A percentile compares a stretch with the other conserved stretches of the same genome.
These are phyloP conservation scores for Komagataella pseudopastoris DNA, from an alignment of 805 yeast genomes.

Conservation along the genomic window DNA sequence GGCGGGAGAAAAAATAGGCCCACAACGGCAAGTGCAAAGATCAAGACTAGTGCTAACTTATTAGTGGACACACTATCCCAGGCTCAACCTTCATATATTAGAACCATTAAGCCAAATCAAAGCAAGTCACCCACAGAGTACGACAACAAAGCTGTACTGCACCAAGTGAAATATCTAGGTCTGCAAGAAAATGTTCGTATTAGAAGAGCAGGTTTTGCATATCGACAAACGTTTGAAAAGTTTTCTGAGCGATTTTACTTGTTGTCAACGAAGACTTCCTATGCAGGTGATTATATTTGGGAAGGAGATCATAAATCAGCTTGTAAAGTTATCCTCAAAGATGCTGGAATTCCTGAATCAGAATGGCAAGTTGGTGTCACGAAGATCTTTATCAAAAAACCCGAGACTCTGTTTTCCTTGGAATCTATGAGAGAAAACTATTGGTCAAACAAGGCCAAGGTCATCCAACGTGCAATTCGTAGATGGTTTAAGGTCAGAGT, in stretches of 20 bases:
- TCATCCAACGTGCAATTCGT: slow-evolving; percentile 96
- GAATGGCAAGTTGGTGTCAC: slow-evolving; percentile 90
- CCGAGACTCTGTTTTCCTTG: slow-evolving; percentile 88
- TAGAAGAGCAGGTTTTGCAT: slow-evolving; percentile 97
- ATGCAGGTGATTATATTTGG: slow-evolving; percentile 68
- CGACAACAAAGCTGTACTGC: slow-evolving; percentile 80
- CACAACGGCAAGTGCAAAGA: slow-evolving; percentile 93
- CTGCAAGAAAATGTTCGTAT: slow-evolving; percentile 93
- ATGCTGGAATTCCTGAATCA: slow-evolving; percentile 53
- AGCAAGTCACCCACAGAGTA: slow-evolving; percentile 83
- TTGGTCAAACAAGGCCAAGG: slow-evolving; percentile 97
- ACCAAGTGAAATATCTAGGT: slow-evolving; percentile 92
- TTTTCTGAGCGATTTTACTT: slow-evolving; percentile 90
- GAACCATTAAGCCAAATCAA: slow-evolving; percentile 96
- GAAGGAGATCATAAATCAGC: slow-evolving; percentile 40
- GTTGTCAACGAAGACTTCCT: slow-evolving; percentile 78
- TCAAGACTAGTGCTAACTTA: slow-evolving; percentile 81
- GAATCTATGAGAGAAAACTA: slow-evolving; percentile 95
- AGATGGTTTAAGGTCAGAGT: slow-evolving; percentile 65
- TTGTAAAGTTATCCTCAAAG: slow-evolving; percentile 32
- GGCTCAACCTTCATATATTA: slow-evolving; percentile 90
- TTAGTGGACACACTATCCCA: slow-evolving; percentile 80
- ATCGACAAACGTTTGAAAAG: slow-evolving; percentile 91
- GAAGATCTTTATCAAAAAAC: slow-evolving; percentile 90
- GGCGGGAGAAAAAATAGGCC: slow-evolving; percentile 53